Base-by-base conservation (phyloP, 179 eudicot genomes). In the Spinacia oleracea region DNA sequence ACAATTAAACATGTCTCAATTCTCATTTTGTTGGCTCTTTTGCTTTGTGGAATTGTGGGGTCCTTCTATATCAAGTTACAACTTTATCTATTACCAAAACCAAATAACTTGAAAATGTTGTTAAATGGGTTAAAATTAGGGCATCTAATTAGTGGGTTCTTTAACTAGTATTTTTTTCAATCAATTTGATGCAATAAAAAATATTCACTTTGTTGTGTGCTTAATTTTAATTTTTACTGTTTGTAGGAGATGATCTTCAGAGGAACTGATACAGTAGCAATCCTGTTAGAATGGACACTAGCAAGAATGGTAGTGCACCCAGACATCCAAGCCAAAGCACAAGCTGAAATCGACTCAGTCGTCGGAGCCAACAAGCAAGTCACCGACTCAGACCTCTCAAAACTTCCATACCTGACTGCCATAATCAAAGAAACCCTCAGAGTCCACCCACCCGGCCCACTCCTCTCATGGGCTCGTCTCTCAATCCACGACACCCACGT, bases 241-340 rank as follows among this genome's bases (percentile, higher is more conserved):
- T 25, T 53, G 56, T 55, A 93, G 97, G 97, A 93, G 71, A 93
- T 93, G 97, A 89, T 93, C 43, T 93, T 93, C 20, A 86, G 97
- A 55, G 97, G 97, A 18, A 93, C 97, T n/a, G 97, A 93, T 62
- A 93, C 97, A 1, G 96, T 93, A 3, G 96, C 96, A 8, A 91
- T 93, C 20, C 85, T 91, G 0, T 72, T 93, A 2, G 97, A 93
- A 35, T 93, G 97, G 97, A 82, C 84, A 23, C 78, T 93, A 20
- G 96, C 97, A 15, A 91, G 97, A 53, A 90, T 93, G 94, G 91
- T 91, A 20, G 58, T 91, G 20, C 96, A 91, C 78, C 97, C 94
- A 0, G 93, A 90, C 0, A 88, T 91, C 5, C 97, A 93, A 83
- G 80, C 96, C 79, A 90, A 88, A 74, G 96, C 91, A 29, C 97